These are phyloP conservation scores for Crassisporium funariophilum DNA, from an alignment of 768 basidiomycete genomes.

Conservation along the genomic window DNA sequence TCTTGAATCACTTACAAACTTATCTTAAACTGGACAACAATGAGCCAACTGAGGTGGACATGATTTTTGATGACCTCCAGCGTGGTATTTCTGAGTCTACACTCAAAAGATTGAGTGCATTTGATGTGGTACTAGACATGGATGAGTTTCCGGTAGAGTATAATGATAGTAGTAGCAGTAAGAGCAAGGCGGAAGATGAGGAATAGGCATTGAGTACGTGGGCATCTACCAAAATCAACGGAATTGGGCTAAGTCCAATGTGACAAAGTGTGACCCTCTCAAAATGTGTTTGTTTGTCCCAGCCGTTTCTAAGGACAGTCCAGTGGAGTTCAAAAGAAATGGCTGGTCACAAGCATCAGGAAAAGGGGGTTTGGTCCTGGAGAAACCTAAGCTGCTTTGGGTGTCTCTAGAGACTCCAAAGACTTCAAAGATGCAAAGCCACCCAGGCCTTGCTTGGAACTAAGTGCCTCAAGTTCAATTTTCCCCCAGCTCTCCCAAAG, in stretches of 20 bases:
- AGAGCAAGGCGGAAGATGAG: not conserved
- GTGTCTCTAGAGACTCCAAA: too few species aligned
- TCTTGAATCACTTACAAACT: too few species aligned
- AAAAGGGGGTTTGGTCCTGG: too few species aligned
- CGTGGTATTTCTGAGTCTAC: not conserved
- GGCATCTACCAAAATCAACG: not conserved
- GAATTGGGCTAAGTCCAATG: constrained; percentile 20
- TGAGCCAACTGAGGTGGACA: not conserved
- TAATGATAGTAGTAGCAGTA: constrained; percentile 5
- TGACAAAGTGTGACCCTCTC: constrained; percentile 20
- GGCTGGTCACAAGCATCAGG: not conserved
- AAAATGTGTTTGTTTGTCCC: constrained; percentile 14
- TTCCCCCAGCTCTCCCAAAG: too few species aligned
- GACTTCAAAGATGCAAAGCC: too few species aligned
- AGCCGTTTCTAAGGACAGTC: constrained; percentile 9
- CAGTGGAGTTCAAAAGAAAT: constrained; percentile 1
- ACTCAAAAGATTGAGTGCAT: not conserved
- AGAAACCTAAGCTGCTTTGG: too few species aligned
- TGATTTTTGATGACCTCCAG: not conserved
- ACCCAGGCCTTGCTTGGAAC: too few species aligned
- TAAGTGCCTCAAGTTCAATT: too few species aligned
- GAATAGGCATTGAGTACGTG: not conserved
- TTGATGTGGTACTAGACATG: constrained; percentile 12
- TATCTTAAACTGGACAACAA: too few species aligned
- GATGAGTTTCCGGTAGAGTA: constrained; percentile 9